These are phyloP conservation scores for Claviceps maximensis DNA, from an alignment of 2,329 filamentous ascomycete genomes.

Conservation along the genomic window DNA sequence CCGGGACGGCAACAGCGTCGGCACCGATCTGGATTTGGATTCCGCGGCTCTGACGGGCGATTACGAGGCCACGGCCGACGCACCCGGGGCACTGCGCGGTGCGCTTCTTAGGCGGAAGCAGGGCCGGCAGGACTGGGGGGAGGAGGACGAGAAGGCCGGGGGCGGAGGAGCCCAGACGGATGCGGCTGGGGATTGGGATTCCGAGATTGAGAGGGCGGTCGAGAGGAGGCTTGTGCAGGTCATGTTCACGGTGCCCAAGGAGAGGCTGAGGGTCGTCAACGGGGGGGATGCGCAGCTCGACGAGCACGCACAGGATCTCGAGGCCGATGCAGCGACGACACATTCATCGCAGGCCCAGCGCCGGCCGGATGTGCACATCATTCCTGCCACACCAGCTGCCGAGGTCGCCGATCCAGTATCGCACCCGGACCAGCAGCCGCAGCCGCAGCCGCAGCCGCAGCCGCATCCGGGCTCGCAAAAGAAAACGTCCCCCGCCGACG, in stretches of 20 bases:
- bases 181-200: conserved; percentile 47
- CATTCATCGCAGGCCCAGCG: too few species aligned
- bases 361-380: not conserved
- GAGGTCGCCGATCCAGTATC: not conserved
- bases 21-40: conserved; percentile 14
- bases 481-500: too few species aligned
- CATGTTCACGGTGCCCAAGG: conserved; percentile 89
- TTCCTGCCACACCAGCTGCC: too few species aligned
- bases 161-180: too few species aligned
- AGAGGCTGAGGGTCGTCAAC: conserved; percentile 81
- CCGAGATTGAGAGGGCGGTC: conserved; percentile 62
- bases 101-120: conserved; percentile 42
- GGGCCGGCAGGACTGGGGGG: conserved; percentile 41
- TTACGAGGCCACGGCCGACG: conserved; percentile 28
- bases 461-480: too few species aligned
- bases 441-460: not conserved
- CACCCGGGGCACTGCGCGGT: conserved; percentile 24
- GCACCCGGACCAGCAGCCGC: too few species aligned
- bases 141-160: conserved; percentile 7
- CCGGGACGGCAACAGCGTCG: conserved; percentile 11
- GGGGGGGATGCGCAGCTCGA: conserved; percentile 36
- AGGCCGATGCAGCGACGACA: too few species aligned
- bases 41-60: conserved; percentile 14
- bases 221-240: conserved; percentile 62
- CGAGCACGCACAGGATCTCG: conserved; percentile 3